Evolutionary conservation across 495 filamentous ascomycete species (phyloP), one percentile per base, ranked within the genome.

Genomic region (Penicillium macrosclerotiorum): DNA sequence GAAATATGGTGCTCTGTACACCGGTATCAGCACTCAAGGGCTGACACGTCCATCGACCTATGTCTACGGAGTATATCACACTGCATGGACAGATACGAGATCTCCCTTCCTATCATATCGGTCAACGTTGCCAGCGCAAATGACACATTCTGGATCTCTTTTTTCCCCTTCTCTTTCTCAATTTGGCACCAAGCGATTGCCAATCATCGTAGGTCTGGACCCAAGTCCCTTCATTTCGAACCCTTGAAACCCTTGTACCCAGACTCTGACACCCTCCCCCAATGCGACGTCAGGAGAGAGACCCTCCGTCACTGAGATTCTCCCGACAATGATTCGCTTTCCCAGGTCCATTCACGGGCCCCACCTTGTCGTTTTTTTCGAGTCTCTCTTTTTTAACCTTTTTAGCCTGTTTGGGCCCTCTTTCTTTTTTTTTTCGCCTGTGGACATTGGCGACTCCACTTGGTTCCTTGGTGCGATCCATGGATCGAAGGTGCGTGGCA

Each of bases 401-500:
- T 37, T 51, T 52, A 33, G 36, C 42, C 49, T 50, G 51, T 45
- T 30, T 37, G n/a, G n/a, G n/a, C n/a, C n/a, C n/a, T n/a, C n/a
- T n/a, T n/a, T n/a, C n/a, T n/a, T n/a, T n/a, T n/a, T n/a, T n/a
- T n/a, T n/a, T n/a, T n/a, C n/a, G n/a, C n/a, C n/a, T n/a, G n/a
- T n/a, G n/a, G n/a, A n/a, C 29, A 14, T 36, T 47, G 18, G 46
- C n/a, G 42, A 1, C 17, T 47, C 55, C 59, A 51, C 42, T 22
- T 59, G n/a, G 41, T 37, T 44, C 34, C 43, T 34, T 30, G 27
- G 27, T 34, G 1, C 27, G 36, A 49, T 56, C 59, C 59, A 56
- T 62, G 59, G 58, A 13, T 58, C 47, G 25, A 25, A 29, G 22
- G 39, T 47, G 46, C 43, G 45, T 56, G 52, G 52, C 41, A 46